These are phyloP conservation scores for Fusarium nematophilum DNA, from an alignment of 2,329 filamentous ascomycete species.

Conservation along the genomic window DNA sequence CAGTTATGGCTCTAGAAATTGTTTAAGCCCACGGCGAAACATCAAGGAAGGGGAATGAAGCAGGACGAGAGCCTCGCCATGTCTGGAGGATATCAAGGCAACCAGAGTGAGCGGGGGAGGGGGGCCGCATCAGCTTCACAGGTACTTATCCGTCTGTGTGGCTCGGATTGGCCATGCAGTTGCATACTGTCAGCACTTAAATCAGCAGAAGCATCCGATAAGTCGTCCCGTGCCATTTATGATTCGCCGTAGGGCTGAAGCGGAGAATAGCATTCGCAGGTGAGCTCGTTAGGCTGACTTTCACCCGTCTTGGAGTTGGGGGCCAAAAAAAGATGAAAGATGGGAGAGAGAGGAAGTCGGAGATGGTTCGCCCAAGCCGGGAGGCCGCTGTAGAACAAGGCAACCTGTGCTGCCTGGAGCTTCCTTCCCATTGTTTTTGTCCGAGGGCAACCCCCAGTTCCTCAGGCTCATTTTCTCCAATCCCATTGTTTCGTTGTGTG, in stretches of 20 bases:
- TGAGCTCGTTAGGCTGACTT: too few species aligned
- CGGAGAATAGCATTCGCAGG: neutral
- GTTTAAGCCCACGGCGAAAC: neutral
- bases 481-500: constrained; percentile 2
- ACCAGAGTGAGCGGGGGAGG: too few species aligned
- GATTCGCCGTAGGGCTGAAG: constrained; percentile 1
- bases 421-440: too few species aligned
- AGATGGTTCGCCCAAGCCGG: constrained; percentile 13
- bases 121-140: too few species aligned
- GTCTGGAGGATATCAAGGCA: neutral
- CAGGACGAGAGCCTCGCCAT: neutral
- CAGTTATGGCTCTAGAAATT: neutral
- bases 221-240: too few species aligned
- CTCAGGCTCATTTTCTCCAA: constrained; percentile 13
- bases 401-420: constrained; percentile 22
- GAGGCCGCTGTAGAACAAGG: constrained; percentile 31
- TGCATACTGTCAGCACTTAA: constrained; percentile 1
- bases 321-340: constrained; percentile 10
- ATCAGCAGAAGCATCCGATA: neutral
- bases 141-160: neutral
- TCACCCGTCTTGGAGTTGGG: too few species aligned
- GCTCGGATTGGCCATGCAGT: neutral
- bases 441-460: constrained; percentile 15
- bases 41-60: too few species aligned
- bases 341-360: too few species aligned